A percentile compares a stretch with the other conserved stretches of the same genome.
Evolutionary conservation across 257 asterid genomes (phyloP).

Genomic region (Coffea eugenioides): DNA sequence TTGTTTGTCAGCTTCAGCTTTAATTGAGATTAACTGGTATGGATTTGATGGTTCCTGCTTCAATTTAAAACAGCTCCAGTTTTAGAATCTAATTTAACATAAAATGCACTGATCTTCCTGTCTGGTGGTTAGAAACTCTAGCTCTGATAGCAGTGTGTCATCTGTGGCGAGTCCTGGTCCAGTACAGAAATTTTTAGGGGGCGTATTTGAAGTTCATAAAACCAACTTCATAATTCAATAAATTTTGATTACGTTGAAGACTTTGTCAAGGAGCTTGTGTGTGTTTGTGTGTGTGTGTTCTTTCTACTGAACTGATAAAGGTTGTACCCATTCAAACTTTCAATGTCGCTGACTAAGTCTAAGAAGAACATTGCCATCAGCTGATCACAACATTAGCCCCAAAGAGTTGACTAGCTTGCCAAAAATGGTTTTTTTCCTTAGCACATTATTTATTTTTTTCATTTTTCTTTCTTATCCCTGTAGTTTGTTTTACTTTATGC

Average conservation of each 20-base stretch:
- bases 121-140: background rate
- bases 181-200: background rate
- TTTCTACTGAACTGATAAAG: background rate
- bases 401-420: conserved; percentile 5
- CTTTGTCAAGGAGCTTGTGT: background rate
- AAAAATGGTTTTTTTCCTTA: background rate
- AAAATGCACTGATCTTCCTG: background rate
- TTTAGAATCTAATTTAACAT: background rate
- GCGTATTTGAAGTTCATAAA: too few species aligned
- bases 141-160: background rate
- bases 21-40: background rate
- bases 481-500: background rate
- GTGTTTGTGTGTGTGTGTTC: background rate
- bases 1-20: background rate
- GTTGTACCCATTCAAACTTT: conserved; percentile 4
- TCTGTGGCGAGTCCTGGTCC: background rate
- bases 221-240: background rate
- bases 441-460: background rate
- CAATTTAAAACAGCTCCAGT: background rate
- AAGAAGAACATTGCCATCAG: background rate
- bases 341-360: conserved; percentile 12
- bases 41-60: background rate
- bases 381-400: background rate
- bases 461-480: background rate
- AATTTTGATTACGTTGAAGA: background rate